Evolutionary conservation across 2,329 filamentous ascomycete species (phyloP), one percentile per base, ranked within the genome.

Genomic region (Trichophyton rubrum): DNA sequence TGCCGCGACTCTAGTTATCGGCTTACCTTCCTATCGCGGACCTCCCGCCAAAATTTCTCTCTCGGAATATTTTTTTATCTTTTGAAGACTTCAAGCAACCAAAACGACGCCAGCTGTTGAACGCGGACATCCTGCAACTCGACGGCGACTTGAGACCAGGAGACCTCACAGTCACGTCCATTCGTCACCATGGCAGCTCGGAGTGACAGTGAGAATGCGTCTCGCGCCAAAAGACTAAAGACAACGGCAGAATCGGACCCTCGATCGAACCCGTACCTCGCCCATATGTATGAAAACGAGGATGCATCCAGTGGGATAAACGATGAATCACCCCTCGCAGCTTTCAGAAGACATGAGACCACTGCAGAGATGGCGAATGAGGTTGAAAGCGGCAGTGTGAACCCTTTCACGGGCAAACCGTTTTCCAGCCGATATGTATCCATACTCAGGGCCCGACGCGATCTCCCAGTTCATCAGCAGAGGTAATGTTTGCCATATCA

Each of bases 381-480:
- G 68, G 87, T 86, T 2, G 93, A 99, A 77, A 84, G 96, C 75
- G 83, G 85, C 13, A 86, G 90, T 20, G 74, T 80, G 67, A 99
- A 96, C 71, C 87, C 92, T 22, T 96, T 96, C 79, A 99, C 85
- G 56, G 85, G 86, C 63, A 78, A 82, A 61, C 79, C 84, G 13
- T 86, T 96, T 68, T 90, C 90, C 53, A 81, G 85, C 66, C 85
- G 87, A 70, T 99, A 99, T 79, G 90, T 96, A 74, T 84, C 85
- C 69, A 99, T 99, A 70, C 78, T 99, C 68, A 83, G 92, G 77
- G 83, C 82, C 60, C 82, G 93, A 67, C 84, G 91, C 71, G 86
- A 90, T 67, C 82, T 99, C 63, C 93, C 93, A 13, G 93, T 99
- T 49, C 86, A 95, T 75, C 86, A 90, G 71, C 93, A 99, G 75